Evolutionary conservation across 2,329 filamentous ascomycete species (phyloP).

Genomic region (Fonsecaea monophora): DNA sequence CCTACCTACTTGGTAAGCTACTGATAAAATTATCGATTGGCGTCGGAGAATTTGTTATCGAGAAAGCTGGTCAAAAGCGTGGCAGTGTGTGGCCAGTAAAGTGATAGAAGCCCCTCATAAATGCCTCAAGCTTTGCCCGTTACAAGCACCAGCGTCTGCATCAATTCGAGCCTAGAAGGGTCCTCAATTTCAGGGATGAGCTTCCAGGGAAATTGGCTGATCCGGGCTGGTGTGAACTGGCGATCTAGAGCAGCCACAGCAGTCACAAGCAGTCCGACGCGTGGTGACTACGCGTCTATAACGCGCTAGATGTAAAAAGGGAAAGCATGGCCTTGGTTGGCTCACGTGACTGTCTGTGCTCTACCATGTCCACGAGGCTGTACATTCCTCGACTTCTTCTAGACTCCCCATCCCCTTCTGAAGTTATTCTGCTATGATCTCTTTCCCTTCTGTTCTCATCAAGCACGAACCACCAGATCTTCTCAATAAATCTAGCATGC

Average conservation of each 20-base stretch:
- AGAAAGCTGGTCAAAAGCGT: conserved; percentile 7
- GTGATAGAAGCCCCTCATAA: not conserved
- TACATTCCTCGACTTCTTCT: conserved; percentile 1
- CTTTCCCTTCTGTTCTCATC: conserved; percentile 5
- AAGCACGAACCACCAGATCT: not conserved
- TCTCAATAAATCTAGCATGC: not conserved
- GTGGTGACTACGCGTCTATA: not conserved
- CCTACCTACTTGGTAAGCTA: not conserved
- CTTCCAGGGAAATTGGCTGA: conserved; percentile 14
- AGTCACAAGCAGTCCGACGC: not conserved
- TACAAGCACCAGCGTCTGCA: conserved; percentile 7
- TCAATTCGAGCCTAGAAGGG: conserved; percentile 5
- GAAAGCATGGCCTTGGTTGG: not conserved
- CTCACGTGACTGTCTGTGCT: not conserved
- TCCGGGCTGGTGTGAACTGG: not conserved
- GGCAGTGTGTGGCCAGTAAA: not conserved
- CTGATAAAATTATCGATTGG: conserved; percentile 22
- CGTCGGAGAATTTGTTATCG: conserved; percentile 30
- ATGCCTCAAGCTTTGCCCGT: not conserved
- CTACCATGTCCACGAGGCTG: not conserved
- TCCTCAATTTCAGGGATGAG: conserved; percentile 17
- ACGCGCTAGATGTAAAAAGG: not conserved
- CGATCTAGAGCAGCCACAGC: not conserved
- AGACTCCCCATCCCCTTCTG: not conserved
- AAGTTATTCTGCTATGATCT: not conserved